phyloP scores from a whole-genome alignment of 2,329 filamentous ascomycete genomes.

The Verticillium nonalfalfae region DNA sequence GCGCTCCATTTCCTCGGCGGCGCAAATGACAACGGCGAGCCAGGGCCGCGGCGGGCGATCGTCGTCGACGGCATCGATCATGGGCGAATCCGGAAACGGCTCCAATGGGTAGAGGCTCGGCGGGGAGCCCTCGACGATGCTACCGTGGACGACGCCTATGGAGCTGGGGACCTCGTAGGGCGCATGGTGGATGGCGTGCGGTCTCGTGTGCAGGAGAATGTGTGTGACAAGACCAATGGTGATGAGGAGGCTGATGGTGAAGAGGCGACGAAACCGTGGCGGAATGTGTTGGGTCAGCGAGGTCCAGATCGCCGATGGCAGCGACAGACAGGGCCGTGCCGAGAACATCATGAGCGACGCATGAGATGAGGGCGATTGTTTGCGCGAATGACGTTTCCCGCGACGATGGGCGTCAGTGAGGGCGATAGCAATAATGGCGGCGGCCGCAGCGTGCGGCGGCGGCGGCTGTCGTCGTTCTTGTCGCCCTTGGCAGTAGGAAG shows the following conservation, averaged over 20 bases:
- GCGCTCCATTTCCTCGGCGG: conserved; percentile 18
- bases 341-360: background rate
- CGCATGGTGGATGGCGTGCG: conserved; percentile 3
- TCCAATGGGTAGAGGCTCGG: conserved; percentile 11
- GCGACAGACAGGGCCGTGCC: background rate
- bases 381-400: background rate
- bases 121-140: background rate
- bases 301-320: background rate
- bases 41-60: conserved; percentile 12
- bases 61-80: conserved; percentile 1
- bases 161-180: conserved; percentile 7
- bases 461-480: no score
- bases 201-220: background rate
- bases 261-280: conserved; percentile 4
- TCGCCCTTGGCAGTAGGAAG: background rate
- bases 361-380: background rate
- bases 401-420: background rate
- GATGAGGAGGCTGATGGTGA: conserved; percentile 2
- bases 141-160: conserved; percentile 8
- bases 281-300: conserved; percentile 4
- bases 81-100: conserved; percentile 18
- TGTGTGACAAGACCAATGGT: conserved; percentile 1
- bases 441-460: no score
- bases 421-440: background rate
- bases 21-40: conserved; percentile 21